Evolutionary conservation across 2,329 filamentous ascomycete species (phyloP).

Genomic region (Helminthosporium solani): DNA sequence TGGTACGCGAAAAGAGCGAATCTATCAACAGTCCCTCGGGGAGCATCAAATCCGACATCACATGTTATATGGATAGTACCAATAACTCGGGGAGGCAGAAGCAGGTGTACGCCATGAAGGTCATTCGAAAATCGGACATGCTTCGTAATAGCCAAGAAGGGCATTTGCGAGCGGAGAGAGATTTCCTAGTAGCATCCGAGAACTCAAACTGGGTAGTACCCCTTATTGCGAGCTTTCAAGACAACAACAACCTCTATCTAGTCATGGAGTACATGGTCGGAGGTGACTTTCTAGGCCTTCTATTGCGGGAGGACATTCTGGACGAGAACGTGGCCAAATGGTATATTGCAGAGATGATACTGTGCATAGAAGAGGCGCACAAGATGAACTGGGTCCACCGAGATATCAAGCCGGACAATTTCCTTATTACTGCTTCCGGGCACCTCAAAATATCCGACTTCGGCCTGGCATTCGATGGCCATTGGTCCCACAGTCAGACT

Average conservation of each 20-base stretch:
- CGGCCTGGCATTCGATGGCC: conserved; percentile 89
- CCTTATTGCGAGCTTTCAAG: conserved; percentile 85
- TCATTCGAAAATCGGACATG: conserved; percentile 93
- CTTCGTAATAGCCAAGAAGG: conserved; percentile 87
- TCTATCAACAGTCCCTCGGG: conserved; percentile 11
- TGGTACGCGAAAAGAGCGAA: conserved; percentile 68
- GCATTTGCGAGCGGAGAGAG: conserved; percentile 84
- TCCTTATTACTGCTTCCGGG: conserved; percentile 82
- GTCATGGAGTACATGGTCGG: conserved; percentile 99
- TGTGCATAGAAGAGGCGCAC: conserved; percentile 92
- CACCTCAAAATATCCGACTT: conserved; percentile 97
- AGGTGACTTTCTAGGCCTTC: conserved; percentile 84
- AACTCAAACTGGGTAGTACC: conserved; percentile 90
- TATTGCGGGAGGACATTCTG: conserved; percentile 82
- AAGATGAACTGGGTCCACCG: conserved; percentile 87
- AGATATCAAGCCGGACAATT: conserved; percentile 97
- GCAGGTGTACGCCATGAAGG: conserved; percentile 91
- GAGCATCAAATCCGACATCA: conserved; percentile 11
- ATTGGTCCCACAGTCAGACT: conserved; percentile 86
- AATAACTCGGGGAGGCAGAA: conserved; percentile 13
- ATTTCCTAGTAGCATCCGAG: conserved; percentile 86
- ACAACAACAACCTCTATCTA: conserved; percentile 78
- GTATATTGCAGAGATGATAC: conserved; percentile 93
- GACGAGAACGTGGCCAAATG: conserved; percentile 77
- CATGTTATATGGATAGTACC: conserved; percentile 7